phyloP scores from a whole-genome alignment of 345 rosid species.

The Noccaea bulbosa region DNA sequence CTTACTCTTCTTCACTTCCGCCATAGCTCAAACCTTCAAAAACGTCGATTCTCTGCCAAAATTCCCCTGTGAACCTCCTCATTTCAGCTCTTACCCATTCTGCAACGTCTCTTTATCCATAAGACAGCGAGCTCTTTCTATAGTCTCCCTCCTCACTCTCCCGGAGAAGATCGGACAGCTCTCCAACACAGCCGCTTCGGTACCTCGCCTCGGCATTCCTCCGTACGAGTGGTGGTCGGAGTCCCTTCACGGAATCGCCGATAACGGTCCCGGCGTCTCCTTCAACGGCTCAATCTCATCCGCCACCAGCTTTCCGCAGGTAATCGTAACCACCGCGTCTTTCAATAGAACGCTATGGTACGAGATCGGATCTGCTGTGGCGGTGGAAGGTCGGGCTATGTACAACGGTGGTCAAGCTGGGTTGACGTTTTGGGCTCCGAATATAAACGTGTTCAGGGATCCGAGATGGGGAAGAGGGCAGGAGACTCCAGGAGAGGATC shows the following conservation, averaged over 20 bases:
- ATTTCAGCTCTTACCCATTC: constrained; percentile 56
- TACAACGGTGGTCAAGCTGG: constrained; percentile 85
- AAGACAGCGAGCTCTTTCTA: constrained; percentile 60
- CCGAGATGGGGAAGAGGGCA: constrained; percentile 99
- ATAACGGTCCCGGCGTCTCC: constrained; percentile 84
- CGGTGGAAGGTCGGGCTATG: constrained; percentile 84
- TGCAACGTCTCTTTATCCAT: constrained; percentile 69
- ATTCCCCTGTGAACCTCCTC: constrained; percentile 68
- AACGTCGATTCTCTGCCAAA: constrained; percentile 35
- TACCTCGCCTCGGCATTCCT: constrained; percentile 84
- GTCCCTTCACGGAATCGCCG: constrained; percentile 85
- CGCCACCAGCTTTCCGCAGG: constrained; percentile 90
- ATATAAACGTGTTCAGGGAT: constrained; percentile 81
- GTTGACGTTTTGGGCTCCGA: constrained; percentile 94
- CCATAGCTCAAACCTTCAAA: constrained; percentile 38
- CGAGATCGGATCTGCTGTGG: constrained; percentile 66
- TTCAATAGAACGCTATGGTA: constrained; percentile 86
- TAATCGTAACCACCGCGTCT: constrained; percentile 66
- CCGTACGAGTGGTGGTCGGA: constrained; percentile 97
- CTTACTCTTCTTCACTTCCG: constrained; percentile 34
- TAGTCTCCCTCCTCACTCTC: constrained; percentile 72
- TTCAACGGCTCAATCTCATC: constrained; percentile 68
- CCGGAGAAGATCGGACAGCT: constrained; percentile 73
- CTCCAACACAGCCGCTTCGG: constrained; percentile 64
- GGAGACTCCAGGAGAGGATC: constrained; percentile 97